Conservation (phyloP, 2,329 filamentous ascomycete species). For the Xylariaceae sp. region DNA sequence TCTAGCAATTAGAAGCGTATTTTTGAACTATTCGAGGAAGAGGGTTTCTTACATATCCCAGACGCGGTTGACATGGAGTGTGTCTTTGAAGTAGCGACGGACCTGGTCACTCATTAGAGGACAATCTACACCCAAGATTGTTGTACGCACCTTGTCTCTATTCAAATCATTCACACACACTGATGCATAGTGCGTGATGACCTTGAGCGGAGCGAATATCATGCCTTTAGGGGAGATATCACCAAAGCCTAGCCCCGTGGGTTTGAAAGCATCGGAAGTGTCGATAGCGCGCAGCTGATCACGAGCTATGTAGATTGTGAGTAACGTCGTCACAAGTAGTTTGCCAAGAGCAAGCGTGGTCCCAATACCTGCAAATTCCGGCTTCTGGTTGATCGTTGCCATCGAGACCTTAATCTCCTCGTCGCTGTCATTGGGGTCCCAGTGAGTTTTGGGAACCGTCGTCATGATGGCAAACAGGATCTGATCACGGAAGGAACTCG, state of each 20-base stretch:
- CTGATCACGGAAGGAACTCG: too few relatives aligned
- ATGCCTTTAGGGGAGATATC: slow-evolving; percentile 23
- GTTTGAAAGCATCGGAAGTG: not conserved
- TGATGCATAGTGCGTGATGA: slow-evolving; percentile 56
- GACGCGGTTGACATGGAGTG: slow-evolving; percentile 52
- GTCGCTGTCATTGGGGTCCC: slow-evolving; percentile 7
- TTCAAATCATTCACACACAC: slow-evolving; percentile 55
- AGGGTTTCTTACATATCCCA: slow-evolving; percentile 68
- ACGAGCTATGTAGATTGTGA: not conserved
- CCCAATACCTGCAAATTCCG: too few relatives aligned
- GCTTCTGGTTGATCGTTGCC: too few relatives aligned
- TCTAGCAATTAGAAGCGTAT: slow-evolving; percentile 1
- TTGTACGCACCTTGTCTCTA: slow-evolving; percentile 40
- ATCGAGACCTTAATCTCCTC: slow-evolving; percentile 10
- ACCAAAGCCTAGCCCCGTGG: slow-evolving; percentile 23
- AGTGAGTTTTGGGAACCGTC: not conserved
- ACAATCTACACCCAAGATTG: not conserved
- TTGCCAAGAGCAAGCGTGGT: not conserved
- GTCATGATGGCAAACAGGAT: slow-evolving; percentile 5
- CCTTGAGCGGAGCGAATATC: slow-evolving; percentile 47
- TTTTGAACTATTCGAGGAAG: not conserved
- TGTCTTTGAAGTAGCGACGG: slow-evolving; percentile 50
- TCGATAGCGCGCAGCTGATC: not conserved
- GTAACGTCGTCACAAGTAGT: not conserved
- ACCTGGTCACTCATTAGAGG: slow-evolving; percentile 31